Evolutionary conservation across 768 basidiomycete species (phyloP), one percentile per base, ranked within the genome.

Genomic region (Infundibulicybe gibba): DNA sequence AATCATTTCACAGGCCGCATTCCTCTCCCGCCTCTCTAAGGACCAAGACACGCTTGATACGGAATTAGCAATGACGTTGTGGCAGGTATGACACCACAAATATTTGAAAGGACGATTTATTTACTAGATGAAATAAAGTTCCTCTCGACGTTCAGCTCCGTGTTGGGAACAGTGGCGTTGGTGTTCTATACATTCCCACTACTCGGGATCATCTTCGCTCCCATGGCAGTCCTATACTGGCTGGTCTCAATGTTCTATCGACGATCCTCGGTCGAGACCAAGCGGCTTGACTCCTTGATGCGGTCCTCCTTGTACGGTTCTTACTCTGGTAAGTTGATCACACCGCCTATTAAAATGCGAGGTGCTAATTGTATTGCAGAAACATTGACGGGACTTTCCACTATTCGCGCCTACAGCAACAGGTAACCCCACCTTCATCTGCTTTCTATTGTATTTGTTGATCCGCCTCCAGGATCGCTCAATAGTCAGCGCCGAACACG

Each of bases 101-200:
- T 2, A 13, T n/a, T 12, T 11, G 4, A 17, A 16, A 9, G 10
- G 9, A 0, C 11, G 14, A n/a, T 2, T 35, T 15, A 21, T 15
- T 3, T 40, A 19, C 12, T 16, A 19, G 30, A 21, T 9, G 30
- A 10, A 34, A 30, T 21, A 3, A 43, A 80, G 72, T 66, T 79
- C 46, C 48, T 75, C 16, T 55, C 55, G 15, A 70, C 69, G 1
- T 65, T 73, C 40, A 54, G 62, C 35, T 65, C 71, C 0, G 74
- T 85, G 32, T 47, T 81, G 19, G 83, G 81, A 14, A 79, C 78
- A 0, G 65, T 77, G 15, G 81, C 63, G 2, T 61, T 85, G 6
- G 81, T 85, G 0, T 83, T 85, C 60, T 85, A 85, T 56, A 77
- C 76, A 4, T 83, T 83, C 60, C 84, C 86, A 0, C 75, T 72